Base-by-base conservation (phyloP, 768 basidiomycete genomes). In the Lactarius trivialis region DNA sequence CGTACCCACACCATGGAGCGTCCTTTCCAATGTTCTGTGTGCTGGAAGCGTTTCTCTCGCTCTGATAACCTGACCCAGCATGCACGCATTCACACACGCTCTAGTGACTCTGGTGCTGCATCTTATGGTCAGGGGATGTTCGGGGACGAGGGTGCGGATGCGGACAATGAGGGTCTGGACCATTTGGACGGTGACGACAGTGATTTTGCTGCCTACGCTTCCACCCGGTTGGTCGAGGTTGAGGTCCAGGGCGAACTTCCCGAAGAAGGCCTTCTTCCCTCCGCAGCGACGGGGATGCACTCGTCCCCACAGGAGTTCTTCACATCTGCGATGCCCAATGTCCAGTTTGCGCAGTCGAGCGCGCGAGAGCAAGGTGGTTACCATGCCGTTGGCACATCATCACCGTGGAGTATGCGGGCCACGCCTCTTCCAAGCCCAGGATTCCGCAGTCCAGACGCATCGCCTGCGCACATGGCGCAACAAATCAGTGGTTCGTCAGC, bases 51-150 rank as follows among this genome's bases (percentile, higher is more conserved):
- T 63, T 97, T 97, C 74, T 91, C 89, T 67, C 79, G 93, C 70
- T 87, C 86, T 70, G 95, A 96, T 71, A 95, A 95, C 69, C 80
- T 98, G 43, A 84, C 82, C 24, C 92, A 96, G 73, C 95, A 98
- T 71, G 70, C 86, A 61, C 82, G 91, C 64, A 93, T 91, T 53
- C 94, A 96, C 74, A 78, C 80, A 59, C 76, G 81, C 49, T 76
- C 74, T 15, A 76, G 70, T 43, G 68, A 65, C 4, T 37, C 45
- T 4, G 51, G 74, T 70, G 60, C 71, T 62, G 17, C 54, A 21
- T 9, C 48, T 36, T 64, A 43, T 15, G 58, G 59, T 11, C 19
- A 53, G 15, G 58, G 45, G 26, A 50, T 60, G 34, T 55, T 43
- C 17, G 69, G 70, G 15, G 74, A 71, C 43, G 65, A 68, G 56